phyloP scores from a whole-genome alignment of 116 monocot species.

The Thalassia testudinum region DNA sequence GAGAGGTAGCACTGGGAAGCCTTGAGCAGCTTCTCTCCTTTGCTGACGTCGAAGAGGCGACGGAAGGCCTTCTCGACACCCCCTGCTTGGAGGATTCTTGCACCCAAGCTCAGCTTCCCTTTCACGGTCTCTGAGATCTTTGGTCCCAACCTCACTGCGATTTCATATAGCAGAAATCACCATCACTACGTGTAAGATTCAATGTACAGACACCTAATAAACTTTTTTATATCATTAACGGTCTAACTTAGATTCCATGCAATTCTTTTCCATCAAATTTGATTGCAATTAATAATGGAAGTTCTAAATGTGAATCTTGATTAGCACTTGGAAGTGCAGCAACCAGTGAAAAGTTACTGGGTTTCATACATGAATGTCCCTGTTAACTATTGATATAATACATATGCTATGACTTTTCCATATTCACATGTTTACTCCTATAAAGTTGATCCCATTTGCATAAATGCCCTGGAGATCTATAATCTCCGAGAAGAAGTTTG shows the following conservation, averaged over 20 bases:
- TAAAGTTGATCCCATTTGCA: too few relatives aligned
- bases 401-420: too few relatives aligned
- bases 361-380: too few relatives aligned
- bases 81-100: conserved; percentile 59
- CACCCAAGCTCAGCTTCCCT: conserved; percentile 51
- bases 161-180: background rate
- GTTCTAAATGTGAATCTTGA: too few relatives aligned
- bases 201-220: background rate
- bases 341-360: too few relatives aligned
- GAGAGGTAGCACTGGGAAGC: conserved; percentile 68
- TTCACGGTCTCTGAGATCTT: conserved; percentile 45
- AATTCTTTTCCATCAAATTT: too few relatives aligned
- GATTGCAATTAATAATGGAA: too few relatives aligned
- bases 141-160: conserved; percentile 43
- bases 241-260: background rate
- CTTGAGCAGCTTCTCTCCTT: conserved; percentile 73
- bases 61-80: conserved; percentile 54
- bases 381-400: too few relatives aligned
- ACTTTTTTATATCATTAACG: background rate
- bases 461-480: background rate
- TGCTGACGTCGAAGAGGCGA: conserved; percentile 28
- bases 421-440: too few relatives aligned
- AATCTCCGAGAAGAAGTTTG: too few relatives aligned
- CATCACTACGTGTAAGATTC: background rate
- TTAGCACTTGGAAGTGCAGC: too few relatives aligned